Evolutionary conservation across 371 early-diverging fungal genomes (phyloP).

Genomic region (Mortierella sp.): DNA sequence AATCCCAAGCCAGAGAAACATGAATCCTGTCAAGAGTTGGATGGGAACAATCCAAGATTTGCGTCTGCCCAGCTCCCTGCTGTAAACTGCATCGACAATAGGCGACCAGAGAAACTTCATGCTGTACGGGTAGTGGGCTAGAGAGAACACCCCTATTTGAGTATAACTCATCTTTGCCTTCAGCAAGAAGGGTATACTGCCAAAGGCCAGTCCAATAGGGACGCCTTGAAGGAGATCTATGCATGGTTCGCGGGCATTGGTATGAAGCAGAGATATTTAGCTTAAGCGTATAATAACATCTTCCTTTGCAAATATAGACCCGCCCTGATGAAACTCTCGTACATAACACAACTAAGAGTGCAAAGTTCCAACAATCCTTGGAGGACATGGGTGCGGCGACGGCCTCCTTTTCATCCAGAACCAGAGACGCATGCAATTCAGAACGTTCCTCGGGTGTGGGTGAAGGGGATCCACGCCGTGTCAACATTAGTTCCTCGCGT

Average conservation of each 20-base stretch:
- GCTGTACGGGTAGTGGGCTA: conserved; percentile 95
- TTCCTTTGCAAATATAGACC: too few species aligned
- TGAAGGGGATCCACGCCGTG: conserved; percentile 49
- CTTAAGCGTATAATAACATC: too few species aligned
- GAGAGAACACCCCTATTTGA: conserved; percentile 92
- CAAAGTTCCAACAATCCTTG: conserved; percentile 74
- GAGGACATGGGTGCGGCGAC: conserved; percentile 14
- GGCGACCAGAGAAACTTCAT: conserved; percentile 96
- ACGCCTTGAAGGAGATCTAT: conserved; percentile 93
- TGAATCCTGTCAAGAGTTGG: conserved; percentile 80
- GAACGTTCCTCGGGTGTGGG: conserved; percentile 32
- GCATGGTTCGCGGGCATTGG: too few species aligned
- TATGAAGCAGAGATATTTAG: too few species aligned
- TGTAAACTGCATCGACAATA: conserved; percentile 91
- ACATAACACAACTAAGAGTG: conserved; percentile 78
- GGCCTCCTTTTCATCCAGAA: conserved; percentile 27
- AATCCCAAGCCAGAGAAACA: conserved; percentile 82
- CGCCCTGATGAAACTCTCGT: too few species aligned
- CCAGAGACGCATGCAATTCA: conserved; percentile 25
- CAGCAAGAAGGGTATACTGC: conserved; percentile 92
- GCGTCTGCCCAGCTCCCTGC: conserved; percentile 84
- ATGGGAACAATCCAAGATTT: conserved; percentile 99
- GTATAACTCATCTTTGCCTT: conserved; percentile 90
- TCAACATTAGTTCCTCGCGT: conserved; percentile 54
- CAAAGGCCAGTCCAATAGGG: conserved; percentile 92